Percentiles rank a stretch among this genome's conserved stretches.
Evolutionary conservation across 148 eudicot genomes (phyloP).

Genomic region (Drosera capensis): DNA sequence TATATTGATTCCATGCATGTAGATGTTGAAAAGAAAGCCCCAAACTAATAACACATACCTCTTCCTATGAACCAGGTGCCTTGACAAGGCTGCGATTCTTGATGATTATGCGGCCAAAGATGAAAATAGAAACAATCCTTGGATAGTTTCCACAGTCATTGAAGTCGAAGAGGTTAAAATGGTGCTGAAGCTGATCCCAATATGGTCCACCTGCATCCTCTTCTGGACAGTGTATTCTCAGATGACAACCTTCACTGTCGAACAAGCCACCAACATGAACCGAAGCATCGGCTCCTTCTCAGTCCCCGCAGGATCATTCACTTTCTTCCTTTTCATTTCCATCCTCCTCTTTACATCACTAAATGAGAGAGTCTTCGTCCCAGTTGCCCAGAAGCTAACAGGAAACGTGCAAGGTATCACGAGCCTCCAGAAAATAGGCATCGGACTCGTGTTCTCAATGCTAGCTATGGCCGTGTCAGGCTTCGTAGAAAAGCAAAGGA

Average conservation of each 20-base stretch:
- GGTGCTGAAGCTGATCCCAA: constrained; percentile 72
- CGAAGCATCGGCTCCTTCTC: constrained; percentile 45
- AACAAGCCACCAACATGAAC: constrained; percentile 94
- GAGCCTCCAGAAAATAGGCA: constrained; percentile 70
- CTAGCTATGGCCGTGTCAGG: constrained; percentile 64
- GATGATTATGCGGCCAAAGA: constrained; percentile 38
- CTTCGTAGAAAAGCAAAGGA: constrained; percentile 49
- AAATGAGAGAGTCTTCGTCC: constrained; percentile 57
- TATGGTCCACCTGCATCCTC: constrained; percentile 88
- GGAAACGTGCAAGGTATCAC: constrained; percentile 49
- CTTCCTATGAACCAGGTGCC: constrained; percentile 31
- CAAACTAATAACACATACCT: background rate
- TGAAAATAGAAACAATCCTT: constrained; percentile 29
- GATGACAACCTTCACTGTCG: constrained; percentile 93
- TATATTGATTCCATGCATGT: background rate
- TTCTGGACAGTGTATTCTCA: constrained; percentile 98
- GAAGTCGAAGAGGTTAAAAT: constrained; percentile 96
- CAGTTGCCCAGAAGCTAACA: constrained; percentile 57
- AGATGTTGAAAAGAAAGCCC: background rate
- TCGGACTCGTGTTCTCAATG: constrained; percentile 56
- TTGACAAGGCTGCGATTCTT: constrained; percentile 79
- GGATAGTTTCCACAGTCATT: constrained; percentile 65
- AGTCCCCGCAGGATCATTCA: constrained; percentile 76
- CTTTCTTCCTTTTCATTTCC: constrained; percentile 69
- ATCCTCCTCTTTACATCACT: constrained; percentile 74